Percentiles rank a stretch among this genome's conserved stretches.
phyloP scores from a whole-genome alignment of 176 grass and related monocot genomes.

The Olyra latifolia region DNA sequence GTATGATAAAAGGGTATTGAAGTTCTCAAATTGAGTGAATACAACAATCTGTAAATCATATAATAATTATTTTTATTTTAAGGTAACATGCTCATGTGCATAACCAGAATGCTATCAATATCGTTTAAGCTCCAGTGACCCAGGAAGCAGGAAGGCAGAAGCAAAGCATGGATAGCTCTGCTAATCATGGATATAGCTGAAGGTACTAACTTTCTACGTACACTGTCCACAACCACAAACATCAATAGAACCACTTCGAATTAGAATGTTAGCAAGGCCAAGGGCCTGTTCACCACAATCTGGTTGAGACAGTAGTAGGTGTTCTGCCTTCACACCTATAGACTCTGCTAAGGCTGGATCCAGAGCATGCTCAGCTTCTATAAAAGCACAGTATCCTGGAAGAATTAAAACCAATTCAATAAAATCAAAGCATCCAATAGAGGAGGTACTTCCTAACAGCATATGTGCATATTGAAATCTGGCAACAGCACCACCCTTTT shows the following conservation, averaged over 20 bases:
- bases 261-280: constrained; percentile 72
- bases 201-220: constrained; percentile 46
- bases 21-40: not conserved
- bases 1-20: not conserved
- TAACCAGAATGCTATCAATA: not conserved
- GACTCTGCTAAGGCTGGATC: constrained; percentile 70
- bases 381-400: constrained; percentile 74
- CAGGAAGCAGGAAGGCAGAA: not conserved
- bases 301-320: constrained; percentile 65
- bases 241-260: constrained; percentile 81
- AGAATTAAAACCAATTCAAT: constrained; percentile 5
- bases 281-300: constrained; percentile 84
- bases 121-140: not conserved
- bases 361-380: constrained; percentile 81
- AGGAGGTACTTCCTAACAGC: not conserved
- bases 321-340: constrained; percentile 61
- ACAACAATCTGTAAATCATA: not conserved
- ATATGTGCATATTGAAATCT: not conserved
- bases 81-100: not conserved
- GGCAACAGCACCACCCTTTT: not conserved
- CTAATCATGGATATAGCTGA: not conserved
- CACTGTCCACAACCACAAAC: constrained; percentile 88
- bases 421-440: not conserved
- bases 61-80: not conserved
- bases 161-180: not conserved